Percentiles rank a stretch among this genome's conserved stretches.
Conservation (phyloP, 2,329 filamentous ascomycete genomes). For the Xylaria sp. region DNA sequence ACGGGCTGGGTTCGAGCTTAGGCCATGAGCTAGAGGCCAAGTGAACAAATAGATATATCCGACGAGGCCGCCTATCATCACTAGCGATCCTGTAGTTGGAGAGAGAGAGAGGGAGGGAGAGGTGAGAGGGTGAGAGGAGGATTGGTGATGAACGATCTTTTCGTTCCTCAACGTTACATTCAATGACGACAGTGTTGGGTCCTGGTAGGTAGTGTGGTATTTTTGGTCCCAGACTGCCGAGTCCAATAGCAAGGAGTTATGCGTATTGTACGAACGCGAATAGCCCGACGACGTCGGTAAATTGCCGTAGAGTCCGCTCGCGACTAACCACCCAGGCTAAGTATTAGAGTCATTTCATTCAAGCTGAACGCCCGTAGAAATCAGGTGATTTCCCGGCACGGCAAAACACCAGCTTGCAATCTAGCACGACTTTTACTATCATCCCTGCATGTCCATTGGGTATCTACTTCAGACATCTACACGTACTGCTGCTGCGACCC, state of each 20-base stretch:
- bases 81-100: neutral
- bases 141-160: neutral
- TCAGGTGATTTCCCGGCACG: constrained; percentile 24
- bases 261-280: neutral
- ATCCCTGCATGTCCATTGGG: constrained; percentile 32
- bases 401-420: constrained; percentile 27
- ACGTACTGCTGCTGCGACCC: constrained; percentile 5
- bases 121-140: neutral
- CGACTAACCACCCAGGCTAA: neutral
- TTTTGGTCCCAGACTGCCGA: constrained; percentile 12
- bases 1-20: constrained; percentile 1
- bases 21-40: neutral
- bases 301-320: neutral
- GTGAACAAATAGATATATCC: neutral
- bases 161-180: neutral
- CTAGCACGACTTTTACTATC: constrained; percentile 21
- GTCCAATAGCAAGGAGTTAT: neutral
- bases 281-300: neutral
- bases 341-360: neutral
- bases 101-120: no score
- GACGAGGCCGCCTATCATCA: neutral
- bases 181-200: neutral
- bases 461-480: neutral
- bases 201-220: neutral
- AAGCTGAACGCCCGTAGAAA: constrained; percentile 8